phyloP scores from a whole-genome alignment of 2,329 filamentous ascomycete genomes.

The Aureobasidium sp. region DNA sequence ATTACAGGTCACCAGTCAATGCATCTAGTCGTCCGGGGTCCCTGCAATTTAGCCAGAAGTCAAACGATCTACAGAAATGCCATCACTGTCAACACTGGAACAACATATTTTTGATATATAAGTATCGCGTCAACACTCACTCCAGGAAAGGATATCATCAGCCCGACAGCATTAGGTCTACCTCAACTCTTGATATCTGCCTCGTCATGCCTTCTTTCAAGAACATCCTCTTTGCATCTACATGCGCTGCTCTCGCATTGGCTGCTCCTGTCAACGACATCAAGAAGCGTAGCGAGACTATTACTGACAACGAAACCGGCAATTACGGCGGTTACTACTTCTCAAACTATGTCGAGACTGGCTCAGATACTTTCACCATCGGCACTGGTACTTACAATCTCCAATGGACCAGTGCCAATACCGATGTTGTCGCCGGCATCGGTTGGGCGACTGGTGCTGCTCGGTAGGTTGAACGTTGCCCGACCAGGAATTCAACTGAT shows the following conservation, averaged over 20 bases:
- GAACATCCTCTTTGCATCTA: background rate
- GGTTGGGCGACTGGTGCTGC: constrained; percentile 50
- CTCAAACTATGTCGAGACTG: constrained; percentile 18
- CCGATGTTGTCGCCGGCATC: constrained; percentile 48
- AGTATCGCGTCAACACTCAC: background rate
- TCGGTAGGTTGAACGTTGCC: constrained; percentile 28
- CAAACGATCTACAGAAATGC: background rate
- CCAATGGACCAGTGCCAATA: constrained; percentile 13
- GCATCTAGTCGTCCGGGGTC: no score
- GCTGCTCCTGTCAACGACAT: background rate
- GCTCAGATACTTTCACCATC: constrained; percentile 13
- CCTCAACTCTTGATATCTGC: background rate
- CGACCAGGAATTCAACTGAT: background rate
- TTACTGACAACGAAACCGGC: constrained; percentile 5
- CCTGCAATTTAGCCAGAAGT: background rate
- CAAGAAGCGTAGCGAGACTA: constrained; percentile 14
- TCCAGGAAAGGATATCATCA: background rate
- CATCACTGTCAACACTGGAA: background rate
- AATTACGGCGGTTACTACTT: constrained; percentile 18
- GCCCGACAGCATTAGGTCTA: background rate
- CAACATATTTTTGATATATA: background rate
- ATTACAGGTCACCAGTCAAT: no score
- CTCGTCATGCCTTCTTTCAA: constrained; percentile 8
- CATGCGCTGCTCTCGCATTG: background rate
- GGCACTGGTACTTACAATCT: constrained; percentile 17